Base-by-base conservation (phyloP, 1,139 yeast genomes). In the Tardiomyces digboiensis region DNA sequence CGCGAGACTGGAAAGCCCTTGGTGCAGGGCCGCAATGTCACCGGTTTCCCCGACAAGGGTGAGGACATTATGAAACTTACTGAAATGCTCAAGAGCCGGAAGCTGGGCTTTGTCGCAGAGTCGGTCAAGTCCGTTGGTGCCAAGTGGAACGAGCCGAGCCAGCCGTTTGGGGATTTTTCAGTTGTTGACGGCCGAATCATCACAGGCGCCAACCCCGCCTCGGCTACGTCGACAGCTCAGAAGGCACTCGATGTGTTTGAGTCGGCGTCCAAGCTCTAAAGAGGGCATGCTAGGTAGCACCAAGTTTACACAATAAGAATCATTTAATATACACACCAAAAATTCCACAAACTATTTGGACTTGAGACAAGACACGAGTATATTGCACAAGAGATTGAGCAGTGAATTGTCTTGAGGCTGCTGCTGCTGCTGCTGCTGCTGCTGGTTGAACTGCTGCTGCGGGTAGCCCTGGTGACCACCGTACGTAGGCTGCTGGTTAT, bases 201-300 rank as follows among this genome's bases (percentile, higher is more conserved):
- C 39, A 74, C 82, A 21, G 86, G 85, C 41, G 75, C 72, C 19
- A 80, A 80, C 62, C 85, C 85, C 13, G 78, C 75, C 39, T 71
- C 80, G 40, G 83, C 83, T 16, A 48, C 58, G 7, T 64, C 70
- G n/a, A 69, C 77, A 43, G 82, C 82, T 40, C 59, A 57, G 46
- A 59, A 60, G 40, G n/a, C n/a, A n/a, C n/a, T n/a, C n/a, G n/a
- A n/a, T n/a, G n/a, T n/a, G n/a, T n/a, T n/a, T n/a, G n/a, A n/a
- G n/a, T n/a, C n/a, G n/a, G n/a, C n/a, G n/a, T n/a, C n/a, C n/a
- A n/a, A n/a, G n/a, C n/a, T n/a, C n/a, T n/a, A n/a, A n/a, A n/a
- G n/a, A n/a, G n/a, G n/a, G n/a, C n/a, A n/a, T n/a, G n/a, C n/a
- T n/a, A n/a, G n/a, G n/a, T n/a, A n/a, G n/a, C n/a, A n/a, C n/a